phyloP scores from a whole-genome alignment of 768 basidiomycete genomes.

The Russula dissimulans region DNA sequence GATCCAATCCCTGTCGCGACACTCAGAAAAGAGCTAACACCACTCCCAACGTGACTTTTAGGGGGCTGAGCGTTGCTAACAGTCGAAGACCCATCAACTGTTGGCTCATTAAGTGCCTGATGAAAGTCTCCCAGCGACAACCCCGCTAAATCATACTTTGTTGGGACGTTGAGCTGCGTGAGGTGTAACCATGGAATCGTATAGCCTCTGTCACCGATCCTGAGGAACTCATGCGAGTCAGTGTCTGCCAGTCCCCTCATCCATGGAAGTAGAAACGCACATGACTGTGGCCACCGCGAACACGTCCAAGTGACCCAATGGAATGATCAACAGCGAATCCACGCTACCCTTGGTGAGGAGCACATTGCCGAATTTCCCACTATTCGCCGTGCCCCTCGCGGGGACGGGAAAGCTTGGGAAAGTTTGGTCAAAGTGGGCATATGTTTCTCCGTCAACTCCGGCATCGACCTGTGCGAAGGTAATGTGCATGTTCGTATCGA shows the following conservation, averaged over 20 bases:
- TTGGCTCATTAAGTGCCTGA: background rate
- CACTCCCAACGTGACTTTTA: background rate
- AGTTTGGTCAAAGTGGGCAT: constrained; percentile 47
- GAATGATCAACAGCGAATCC: constrained; percentile 47
- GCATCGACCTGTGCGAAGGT: constrained; percentile 49
- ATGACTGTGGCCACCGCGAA: constrained; percentile 36
- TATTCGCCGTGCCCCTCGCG: constrained; percentile 49
- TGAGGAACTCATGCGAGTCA: constrained; percentile 13
- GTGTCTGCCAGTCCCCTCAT: background rate
- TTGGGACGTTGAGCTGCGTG: constrained; percentile 43
- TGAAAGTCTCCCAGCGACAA: background rate
- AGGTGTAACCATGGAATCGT: constrained; percentile 58
- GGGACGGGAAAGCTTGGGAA: constrained; percentile 51
- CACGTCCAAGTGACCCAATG: constrained; percentile 46
- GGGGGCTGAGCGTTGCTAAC: background rate
- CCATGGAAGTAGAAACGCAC: constrained; percentile 21
- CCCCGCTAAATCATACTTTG: constrained; percentile 30
- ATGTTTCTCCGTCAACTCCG: constrained; percentile 42
- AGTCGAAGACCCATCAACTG: background rate
- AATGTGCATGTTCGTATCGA: constrained; percentile 48
- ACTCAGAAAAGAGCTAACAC: no score
- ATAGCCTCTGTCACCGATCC: constrained; percentile 47
- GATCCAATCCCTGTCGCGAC: no score
- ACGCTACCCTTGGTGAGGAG: constrained; percentile 50
- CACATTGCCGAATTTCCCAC: constrained; percentile 49